Percentiles rank a stretch among this genome's conserved stretches.
Conservation (phyloP, 805 yeast genomes). For the Lachancea mirantina region DNA sequence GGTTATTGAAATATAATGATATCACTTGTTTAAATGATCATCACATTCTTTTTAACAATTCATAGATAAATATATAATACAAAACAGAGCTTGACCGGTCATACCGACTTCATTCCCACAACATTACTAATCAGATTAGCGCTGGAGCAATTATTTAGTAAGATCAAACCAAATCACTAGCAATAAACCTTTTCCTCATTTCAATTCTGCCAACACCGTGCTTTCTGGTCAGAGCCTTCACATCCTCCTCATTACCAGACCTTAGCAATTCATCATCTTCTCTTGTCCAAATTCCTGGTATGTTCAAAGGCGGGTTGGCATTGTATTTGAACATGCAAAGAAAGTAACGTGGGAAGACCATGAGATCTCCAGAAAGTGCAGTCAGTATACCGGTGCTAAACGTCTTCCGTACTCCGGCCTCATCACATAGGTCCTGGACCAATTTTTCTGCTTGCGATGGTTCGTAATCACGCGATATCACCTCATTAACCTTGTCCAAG, state of each 20-base stretch:
- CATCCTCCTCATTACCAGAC: constrained; percentile 29
- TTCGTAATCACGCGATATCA: constrained; percentile 36
- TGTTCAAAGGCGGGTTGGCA: constrained; percentile 37
- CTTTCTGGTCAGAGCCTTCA: constrained; percentile 30
- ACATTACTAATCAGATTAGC: too few relatives aligned
- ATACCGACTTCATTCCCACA: too few relatives aligned
- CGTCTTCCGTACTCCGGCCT: constrained; percentile 36
- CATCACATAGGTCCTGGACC: constrained; percentile 35
- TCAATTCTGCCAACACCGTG: constrained; percentile 38
- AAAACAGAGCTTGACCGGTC: too few relatives aligned
- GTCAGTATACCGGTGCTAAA: constrained; percentile 39
- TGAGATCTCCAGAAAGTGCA: constrained; percentile 38
- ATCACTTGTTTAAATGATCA: too few relatives aligned
- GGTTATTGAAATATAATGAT: too few relatives aligned
- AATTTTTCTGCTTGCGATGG: constrained; percentile 39
- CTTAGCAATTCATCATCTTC: constrained; percentile 37
- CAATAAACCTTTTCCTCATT: constrained; percentile 36
- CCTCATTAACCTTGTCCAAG: constrained; percentile 33
- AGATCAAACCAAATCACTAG: constrained; percentile 28
- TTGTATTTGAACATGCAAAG: constrained; percentile 35
- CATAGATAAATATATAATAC: too few relatives aligned
- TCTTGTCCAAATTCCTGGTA: constrained; percentile 41
- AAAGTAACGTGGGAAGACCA: constrained; percentile 37
- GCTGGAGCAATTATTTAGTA: not conserved
- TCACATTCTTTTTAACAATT: too few relatives aligned